A percentile compares a stretch with the other conserved stretches of the same genome.
Evolutionary conservation across 1,284 basidiomycete species (phyloP).

Genomic region (Trichosporon asahii): DNA sequence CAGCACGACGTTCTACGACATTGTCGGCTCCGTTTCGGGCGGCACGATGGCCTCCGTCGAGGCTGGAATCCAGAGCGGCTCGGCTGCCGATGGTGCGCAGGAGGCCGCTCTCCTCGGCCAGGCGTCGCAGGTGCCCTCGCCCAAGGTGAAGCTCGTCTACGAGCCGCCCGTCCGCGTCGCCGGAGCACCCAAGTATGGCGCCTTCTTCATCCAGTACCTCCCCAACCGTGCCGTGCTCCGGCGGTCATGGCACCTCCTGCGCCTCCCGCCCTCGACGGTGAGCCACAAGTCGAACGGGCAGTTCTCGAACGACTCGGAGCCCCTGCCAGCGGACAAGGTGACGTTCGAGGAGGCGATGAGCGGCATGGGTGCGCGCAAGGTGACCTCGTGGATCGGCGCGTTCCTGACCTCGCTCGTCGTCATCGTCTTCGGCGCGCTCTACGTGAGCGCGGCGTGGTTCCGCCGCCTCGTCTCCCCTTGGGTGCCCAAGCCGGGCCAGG

Average conservation of each 20-base stretch:
- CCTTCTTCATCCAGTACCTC: constrained; percentile 62
- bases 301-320: constrained; percentile 18
- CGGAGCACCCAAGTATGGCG: constrained; percentile 51
- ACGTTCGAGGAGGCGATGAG: constrained; percentile 67
- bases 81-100: constrained; percentile 43
- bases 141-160: constrained; percentile 12
- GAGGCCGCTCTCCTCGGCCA: constrained; percentile 27
- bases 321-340: constrained; percentile 63
- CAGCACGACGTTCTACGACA: constrained; percentile 56
- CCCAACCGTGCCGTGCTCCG: constrained; percentile 68
- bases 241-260: constrained; percentile 70
- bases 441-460: constrained; percentile 40
- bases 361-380: not conserved
- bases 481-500: constrained; percentile 60
- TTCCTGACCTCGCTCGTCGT: constrained; percentile 22
- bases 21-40: constrained; percentile 62
- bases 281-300: constrained; percentile 5
- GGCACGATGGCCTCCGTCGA: constrained; percentile 65
- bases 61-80: constrained; percentile 46
- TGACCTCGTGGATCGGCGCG: constrained; percentile 19
- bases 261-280: constrained; percentile 35
- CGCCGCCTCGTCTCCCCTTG: constrained; percentile 52
- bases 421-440: constrained; percentile 38
- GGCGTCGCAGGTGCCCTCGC: not conserved
- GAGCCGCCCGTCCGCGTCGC: constrained; percentile 14